These are phyloP conservation scores for Colletotrichum simmondsii DNA, from an alignment of 2,329 filamentous ascomycete species.

Conservation along the genomic window DNA sequence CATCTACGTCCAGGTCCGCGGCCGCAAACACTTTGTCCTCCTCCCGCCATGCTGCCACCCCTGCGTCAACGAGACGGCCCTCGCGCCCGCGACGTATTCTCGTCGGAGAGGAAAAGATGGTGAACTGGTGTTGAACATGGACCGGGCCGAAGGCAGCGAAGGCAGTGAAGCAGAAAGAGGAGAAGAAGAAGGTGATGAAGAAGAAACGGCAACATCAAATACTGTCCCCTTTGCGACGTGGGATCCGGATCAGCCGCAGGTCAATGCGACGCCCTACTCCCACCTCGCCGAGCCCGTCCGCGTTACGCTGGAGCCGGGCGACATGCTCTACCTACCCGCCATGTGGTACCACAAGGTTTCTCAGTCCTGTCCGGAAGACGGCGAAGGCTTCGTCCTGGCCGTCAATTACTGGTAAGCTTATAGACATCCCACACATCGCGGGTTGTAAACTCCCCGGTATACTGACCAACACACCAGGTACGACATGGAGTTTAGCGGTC, in stretches of 20 bases:
- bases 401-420: conserved; percentile 80
- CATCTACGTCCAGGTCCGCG: conserved; percentile 81
- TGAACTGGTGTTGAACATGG: conserved; percentile 38
- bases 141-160: conserved; percentile 46
- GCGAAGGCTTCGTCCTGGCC: conserved; percentile 79
- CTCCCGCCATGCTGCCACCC: conserved; percentile 77
- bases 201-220: conserved; percentile 34
- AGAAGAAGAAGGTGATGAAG: conserved; percentile 43
- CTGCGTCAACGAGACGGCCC: conserved; percentile 72
- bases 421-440: neutral
- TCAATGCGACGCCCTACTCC: conserved; percentile 68
- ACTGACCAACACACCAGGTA: conserved; percentile 64
- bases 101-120: conserved; percentile 45
- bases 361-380: conserved; percentile 74
- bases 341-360: conserved; percentile 87
- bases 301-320: conserved; percentile 77
- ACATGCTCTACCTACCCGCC: conserved; percentile 85
- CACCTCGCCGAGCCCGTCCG: conserved; percentile 67
- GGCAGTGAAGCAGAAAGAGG: conserved; percentile 38
- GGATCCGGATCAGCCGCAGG: conserved; percentile 73
- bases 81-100: conserved; percentile 69
- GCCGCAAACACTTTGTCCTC: conserved; percentile 79
- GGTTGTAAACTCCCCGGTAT: neutral
- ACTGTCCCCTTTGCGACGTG: conserved; percentile 76
- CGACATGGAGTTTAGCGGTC: conserved; percentile 80